Conservation (phyloP, 2,329 filamentous ascomycete species). For the Cladosporium phlei region DNA sequence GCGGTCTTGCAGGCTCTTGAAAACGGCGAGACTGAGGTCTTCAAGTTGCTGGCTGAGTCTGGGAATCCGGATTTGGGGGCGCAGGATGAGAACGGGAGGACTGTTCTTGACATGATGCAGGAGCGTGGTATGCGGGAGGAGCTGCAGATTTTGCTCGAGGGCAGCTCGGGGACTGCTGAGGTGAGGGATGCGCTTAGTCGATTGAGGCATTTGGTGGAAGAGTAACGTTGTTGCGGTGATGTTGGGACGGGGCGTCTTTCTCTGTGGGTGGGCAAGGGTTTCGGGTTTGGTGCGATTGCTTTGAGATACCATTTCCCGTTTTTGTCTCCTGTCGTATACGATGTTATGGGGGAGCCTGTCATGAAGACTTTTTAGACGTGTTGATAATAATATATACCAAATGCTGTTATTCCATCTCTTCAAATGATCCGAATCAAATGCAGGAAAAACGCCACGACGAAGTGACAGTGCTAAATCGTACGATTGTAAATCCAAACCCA, state of each 20-base stretch:
- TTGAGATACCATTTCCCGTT: too few species aligned
- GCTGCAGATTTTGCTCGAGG: constrained; percentile 21
- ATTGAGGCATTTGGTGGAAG: constrained; percentile 9
- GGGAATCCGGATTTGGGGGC: constrained; percentile 50
- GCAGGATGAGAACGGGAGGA: constrained; percentile 51
- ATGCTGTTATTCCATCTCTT: too few species aligned
- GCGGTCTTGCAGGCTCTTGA: constrained; percentile 62
- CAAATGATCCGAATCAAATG: too few species aligned
- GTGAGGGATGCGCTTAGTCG: constrained; percentile 16
- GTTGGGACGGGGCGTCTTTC: too few species aligned
- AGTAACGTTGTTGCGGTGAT: neutral
- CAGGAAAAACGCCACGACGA: too few species aligned
- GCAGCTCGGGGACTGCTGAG: constrained; percentile 16
- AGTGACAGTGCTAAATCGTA: too few species aligned
- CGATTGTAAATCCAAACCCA: too few species aligned
- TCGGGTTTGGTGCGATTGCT: neutral
- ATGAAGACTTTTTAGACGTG: too few species aligned
- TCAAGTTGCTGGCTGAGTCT: constrained; percentile 49
- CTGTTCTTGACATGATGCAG: constrained; percentile 55
- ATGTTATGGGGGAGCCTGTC: too few species aligned
- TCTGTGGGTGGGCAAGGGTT: neutral
- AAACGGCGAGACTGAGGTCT: constrained; percentile 54
- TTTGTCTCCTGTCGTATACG: too few species aligned
- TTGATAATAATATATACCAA: too few species aligned
- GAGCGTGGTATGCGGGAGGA: constrained; percentile 55